Evolutionary conservation across 805 yeast genomes (phyloP).

Genomic region (Torulaspora delbrueckii): DNA sequence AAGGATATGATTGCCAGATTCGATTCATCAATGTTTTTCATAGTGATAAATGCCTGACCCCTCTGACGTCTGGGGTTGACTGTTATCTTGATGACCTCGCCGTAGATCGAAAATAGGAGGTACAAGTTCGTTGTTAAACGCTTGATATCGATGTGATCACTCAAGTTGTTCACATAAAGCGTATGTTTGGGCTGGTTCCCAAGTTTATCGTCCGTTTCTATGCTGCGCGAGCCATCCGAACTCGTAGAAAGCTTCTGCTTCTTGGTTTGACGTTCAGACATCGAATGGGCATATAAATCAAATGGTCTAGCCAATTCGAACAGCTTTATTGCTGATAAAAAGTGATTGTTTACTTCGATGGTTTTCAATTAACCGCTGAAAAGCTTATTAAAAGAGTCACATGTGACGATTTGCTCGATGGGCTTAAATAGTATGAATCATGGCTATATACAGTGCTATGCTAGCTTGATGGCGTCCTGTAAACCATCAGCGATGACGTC

Average conservation of each 20-base stretch:
- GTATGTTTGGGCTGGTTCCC: conserved; percentile 39
- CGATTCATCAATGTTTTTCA: conserved; percentile 48
- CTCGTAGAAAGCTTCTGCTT: conserved; percentile 9
- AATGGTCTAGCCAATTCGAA: background rate
- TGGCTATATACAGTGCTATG: conserved; percentile 1
- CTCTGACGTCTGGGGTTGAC: conserved; percentile 43
- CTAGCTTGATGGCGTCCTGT: conserved; percentile 44
- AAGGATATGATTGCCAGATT: conserved; percentile 45
- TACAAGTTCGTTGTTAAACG: conserved; percentile 51
- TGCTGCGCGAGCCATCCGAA: background rate
- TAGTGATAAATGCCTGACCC: conserved; percentile 64
- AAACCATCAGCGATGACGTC: conserved; percentile 70
- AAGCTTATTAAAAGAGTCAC: background rate
- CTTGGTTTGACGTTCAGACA: conserved; percentile 14
- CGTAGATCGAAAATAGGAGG: conserved; percentile 56
- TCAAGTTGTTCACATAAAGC: conserved; percentile 53
- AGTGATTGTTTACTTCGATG: background rate
- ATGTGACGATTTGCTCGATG: background rate
- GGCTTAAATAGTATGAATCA: background rate
- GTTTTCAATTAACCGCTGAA: conserved; percentile 1
- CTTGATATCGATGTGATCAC: conserved; percentile 47
- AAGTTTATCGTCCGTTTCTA: background rate
- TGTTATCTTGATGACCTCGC: conserved; percentile 55
- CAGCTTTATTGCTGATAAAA: background rate
- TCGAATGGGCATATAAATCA: background rate